Base-by-base conservation (phyloP, 1,284 basidiomycete genomes). In the Papiliotrema nemorosa region DNA sequence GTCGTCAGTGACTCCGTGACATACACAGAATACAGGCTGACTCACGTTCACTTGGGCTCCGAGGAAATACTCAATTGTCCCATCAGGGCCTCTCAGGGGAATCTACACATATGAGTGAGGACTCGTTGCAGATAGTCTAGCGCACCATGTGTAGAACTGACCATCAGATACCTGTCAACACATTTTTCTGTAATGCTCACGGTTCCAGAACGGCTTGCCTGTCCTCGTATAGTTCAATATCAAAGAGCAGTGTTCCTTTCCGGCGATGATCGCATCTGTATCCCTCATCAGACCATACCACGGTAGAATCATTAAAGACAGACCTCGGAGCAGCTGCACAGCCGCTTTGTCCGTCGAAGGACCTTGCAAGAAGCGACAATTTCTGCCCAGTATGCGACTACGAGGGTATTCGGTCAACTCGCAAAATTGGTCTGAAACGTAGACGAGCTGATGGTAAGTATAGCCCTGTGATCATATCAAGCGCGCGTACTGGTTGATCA, bases 301-400 rank as follows among this genome's bases (percentile, higher is more conserved):
- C 36, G 36, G 9, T 7, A 38, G 7, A 38, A 6, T 22, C n/a
- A n/a, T 5, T 41, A 16, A 26, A 10, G 39, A 41, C 56, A 25
- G 22, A 59, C 57, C 52, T 51, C 54, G 46, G n/a, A 59, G 26
- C 9, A 50, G 40, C 20, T 29, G 21, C 18, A 59, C 54, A 22
- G 57, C 51, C 22, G 44, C 42, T 13, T 25, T 42, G 40, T 59
- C 57, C 9, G 57, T 59, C 13, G 38, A 46, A 22, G 51, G 51
- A 7, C 57, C 57, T 50, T 59, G 57, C 9, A 59, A 34, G 41
- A 61, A 57, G 10, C 60, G 55, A 49, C 60, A 62, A 41, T 62
- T 62, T 29, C 60, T 36, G 10, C 60, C 60, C 1, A 59, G 43
- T 13, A 62, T 33, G 6, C 52, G n/a, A 20, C 49, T 43, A 36